phyloP scores from a whole-genome alignment of 2,329 filamentous ascomycete species.

The Aspergillus persii region DNA sequence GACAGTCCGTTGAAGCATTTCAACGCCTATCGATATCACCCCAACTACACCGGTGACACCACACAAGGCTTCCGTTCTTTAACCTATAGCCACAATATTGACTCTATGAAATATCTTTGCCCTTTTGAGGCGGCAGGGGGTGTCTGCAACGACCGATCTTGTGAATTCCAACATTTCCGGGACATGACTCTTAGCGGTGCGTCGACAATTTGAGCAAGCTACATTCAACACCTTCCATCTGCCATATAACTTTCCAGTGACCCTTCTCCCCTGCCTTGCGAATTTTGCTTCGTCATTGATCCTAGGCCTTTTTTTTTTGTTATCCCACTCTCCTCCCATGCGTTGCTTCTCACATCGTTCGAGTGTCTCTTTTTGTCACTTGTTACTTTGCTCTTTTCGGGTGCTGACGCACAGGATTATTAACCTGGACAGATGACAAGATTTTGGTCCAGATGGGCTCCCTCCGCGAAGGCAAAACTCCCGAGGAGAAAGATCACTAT shows the following conservation, averaged over 20 bases:
- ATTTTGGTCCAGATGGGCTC: constrained; percentile 51
- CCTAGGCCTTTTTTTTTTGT: background rate
- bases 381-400: constrained; percentile 24
- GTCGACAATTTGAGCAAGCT: constrained; percentile 46
- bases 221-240: constrained; percentile 22
- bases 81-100: constrained; percentile 91
- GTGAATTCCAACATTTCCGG: constrained; percentile 77
- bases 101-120: constrained; percentile 71
- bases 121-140: constrained; percentile 69
- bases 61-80: constrained; percentile 78
- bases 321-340: background rate
- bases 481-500: constrained; percentile 45
- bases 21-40: constrained; percentile 87
- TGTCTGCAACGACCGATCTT: constrained; percentile 71
- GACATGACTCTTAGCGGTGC: constrained; percentile 72
- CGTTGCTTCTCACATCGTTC: background rate
- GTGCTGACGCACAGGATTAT: constrained; percentile 41
- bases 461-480: constrained; percentile 45
- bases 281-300: constrained; percentile 10
- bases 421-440: constrained; percentile 49
- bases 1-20: constrained; percentile 79
- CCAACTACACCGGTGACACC: constrained; percentile 67
- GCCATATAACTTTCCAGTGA: constrained; percentile 9
- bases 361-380: background rate
- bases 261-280: constrained; percentile 13